Base-by-base conservation (phyloP, 2,329 filamentous ascomycete genomes). In the Fusarium heterosporum region DNA sequence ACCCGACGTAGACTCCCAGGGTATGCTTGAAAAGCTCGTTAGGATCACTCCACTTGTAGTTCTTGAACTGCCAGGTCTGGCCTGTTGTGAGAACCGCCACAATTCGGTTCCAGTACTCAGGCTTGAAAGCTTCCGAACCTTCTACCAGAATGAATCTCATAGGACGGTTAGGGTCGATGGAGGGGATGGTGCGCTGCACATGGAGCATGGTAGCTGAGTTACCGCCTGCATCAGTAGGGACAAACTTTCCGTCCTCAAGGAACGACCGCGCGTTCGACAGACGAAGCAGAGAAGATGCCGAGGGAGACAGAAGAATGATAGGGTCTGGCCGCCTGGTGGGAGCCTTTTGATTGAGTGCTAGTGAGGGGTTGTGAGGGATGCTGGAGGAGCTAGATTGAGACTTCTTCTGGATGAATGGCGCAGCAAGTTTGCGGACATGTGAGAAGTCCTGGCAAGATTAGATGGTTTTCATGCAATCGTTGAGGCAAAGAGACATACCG, bases 1-100 rank as follows among this genome's bases (percentile, higher is more conserved):
- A 98, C 5, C 96, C 96, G 3, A 99, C 89, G 74, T 93, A 97
- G 48, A 99, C 83, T 55, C 96, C 96, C 14, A 93, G 84, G 3
- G 93, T 92, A 74, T 97, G 92, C 69, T 89, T 88, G 82, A 99
- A 99, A 48, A 99, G 84, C 75, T 98, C 96, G 14, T 89, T 86
- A 0, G 96, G 92, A 55, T 91, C 90, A 70, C 90, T 90, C 93
- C 96, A 99, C 79, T 97, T 97, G 86, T 99, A 99, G 70, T 89
- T 92, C 81, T 97, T 97, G 82, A 99, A 99, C 80, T 99, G 96
- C 96, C 96, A 99, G 11, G 91, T 89, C 81, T 99, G 96, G 32
- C 96, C 96, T 0, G 96, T 99, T 0, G 96, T 99, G 81, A 99
- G 98, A 57, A 99, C 94, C 13, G 92, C 96, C 3, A 97, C 96